Evolutionary conservation across 257 asterid species (phyloP).

Genomic region (Anisodus tanguticus): DNA sequence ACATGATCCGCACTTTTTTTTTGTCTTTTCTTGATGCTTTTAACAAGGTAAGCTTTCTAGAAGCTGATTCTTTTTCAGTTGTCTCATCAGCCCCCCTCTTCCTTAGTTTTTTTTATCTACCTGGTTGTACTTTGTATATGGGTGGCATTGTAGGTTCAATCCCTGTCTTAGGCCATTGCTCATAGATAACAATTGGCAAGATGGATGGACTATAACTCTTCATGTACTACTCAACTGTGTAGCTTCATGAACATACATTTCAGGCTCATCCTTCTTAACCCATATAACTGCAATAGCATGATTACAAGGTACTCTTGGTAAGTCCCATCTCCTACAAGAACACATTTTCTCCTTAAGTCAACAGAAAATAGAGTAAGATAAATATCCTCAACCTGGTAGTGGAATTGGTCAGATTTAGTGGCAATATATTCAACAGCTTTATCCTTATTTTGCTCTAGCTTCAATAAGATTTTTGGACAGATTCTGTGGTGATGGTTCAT

Average conservation of each 20-base stretch:
- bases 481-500: not conserved
- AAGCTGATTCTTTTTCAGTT: too few relatives aligned
- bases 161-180: not conserved
- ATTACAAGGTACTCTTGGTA: slow-evolving; percentile 16
- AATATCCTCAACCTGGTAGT: not conserved
- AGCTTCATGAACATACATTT: not conserved
- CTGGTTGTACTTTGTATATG: not conserved
- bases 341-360: not conserved
- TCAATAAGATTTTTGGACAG: not conserved
- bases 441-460: not conserved
- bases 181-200: not conserved
- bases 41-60: not conserved
- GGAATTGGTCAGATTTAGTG: not conserved
- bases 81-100: not conserved
- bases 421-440: not conserved
- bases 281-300: slow-evolving; percentile 6
- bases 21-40: not conserved
- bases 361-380: not conserved
- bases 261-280: not conserved
- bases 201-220: not conserved
- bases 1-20: not conserved
- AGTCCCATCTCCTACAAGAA: not conserved
- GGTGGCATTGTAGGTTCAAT: not conserved
- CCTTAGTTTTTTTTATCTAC: not conserved
- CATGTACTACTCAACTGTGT: too few relatives aligned